phyloP scores from a whole-genome alignment of 495 filamentous ascomycete genomes.

The Podospora comata region DNA sequence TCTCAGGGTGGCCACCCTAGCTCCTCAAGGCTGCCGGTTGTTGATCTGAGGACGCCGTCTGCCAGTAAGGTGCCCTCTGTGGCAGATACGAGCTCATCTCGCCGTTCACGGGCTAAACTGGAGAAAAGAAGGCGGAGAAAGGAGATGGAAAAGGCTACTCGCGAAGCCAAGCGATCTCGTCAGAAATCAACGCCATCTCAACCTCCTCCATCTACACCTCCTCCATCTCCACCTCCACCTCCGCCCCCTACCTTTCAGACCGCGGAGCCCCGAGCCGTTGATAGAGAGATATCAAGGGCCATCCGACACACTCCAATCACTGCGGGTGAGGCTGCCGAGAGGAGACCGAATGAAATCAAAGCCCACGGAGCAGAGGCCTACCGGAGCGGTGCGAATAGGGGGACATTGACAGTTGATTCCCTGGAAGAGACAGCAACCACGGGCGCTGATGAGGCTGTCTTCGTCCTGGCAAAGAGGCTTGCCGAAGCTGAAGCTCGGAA shows the following conservation, averaged over 20 bases:
- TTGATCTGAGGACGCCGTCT: background rate
- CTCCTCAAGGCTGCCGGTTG: background rate
- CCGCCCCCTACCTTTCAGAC: background rate
- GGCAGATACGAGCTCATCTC: background rate
- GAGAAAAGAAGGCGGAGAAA: background rate
- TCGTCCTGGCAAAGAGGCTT: background rate
- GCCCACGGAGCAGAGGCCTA: background rate
- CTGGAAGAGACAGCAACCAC: background rate
- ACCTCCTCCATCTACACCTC: background rate
- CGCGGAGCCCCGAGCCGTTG: background rate
- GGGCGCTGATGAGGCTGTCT: background rate
- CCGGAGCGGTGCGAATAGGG: background rate
- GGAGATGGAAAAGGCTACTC: background rate
- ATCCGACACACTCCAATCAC: conserved; percentile 12
- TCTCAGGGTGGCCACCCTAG: background rate
- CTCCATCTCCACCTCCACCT: background rate
- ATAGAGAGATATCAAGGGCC: conserved; percentile 1
- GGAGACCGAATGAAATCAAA: background rate
- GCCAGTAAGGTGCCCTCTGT: background rate
- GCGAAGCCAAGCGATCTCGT: too few species aligned
- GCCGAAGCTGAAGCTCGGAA: background rate
- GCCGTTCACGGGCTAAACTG: background rate
- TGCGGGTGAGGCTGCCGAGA: background rate
- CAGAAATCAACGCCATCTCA: too few species aligned
- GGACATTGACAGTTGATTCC: background rate